Base-by-base conservation (phyloP, 345 rosid genomes). In the Salix arbutifolia region DNA sequence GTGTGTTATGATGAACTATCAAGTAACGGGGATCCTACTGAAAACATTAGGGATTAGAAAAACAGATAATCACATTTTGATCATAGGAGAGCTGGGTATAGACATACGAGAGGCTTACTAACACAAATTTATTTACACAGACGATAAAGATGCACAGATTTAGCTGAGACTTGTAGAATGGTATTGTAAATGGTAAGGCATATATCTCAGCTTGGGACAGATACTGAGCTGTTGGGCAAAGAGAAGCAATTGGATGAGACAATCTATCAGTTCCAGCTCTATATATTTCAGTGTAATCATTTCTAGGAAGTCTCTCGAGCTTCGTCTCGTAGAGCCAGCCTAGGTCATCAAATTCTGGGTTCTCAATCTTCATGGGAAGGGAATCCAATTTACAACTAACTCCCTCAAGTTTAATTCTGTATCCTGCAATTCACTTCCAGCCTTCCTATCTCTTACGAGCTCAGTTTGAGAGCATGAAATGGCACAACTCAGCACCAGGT, bases 291-390 rank as follows among this genome's bases (percentile, higher is more conserved):
- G 40, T 28, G 25, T 8, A 19, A 26, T 65, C 19, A n/a, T 56
- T 73, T 33, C 42, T 21, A 2, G 52, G 65, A 13, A 11, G 73
- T 28, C 75, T 75, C 44, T 13, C 8, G 56, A 17, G 16, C 35
- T 35, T 35, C 28, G 14, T 79, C 69, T 61, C 46, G 21, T 72
- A 64, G 76, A 82, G 78, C 85, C 82, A 82, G 1, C 62, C 73
- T 72, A 71, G 72, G 35, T 53, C 69, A 1, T 65, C 80, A 76
- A 72, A 62, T 26, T 79, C 78, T 18, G 19, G 65, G 3, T 8
- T 48, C 67, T 52, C 30, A 13, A 8, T 40, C 28, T 23, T 69
- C 33, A 56, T 4, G 66, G 75, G 5, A 67, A 61, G 28, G 78
- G 52, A 65, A 25, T 38, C 75, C 69, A 64, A 19, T 73, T n/a